These are phyloP conservation scores for Globisporangium parvum DNA, from an alignment of 352 stramenopile genomes.

Conservation along the genomic window DNA sequence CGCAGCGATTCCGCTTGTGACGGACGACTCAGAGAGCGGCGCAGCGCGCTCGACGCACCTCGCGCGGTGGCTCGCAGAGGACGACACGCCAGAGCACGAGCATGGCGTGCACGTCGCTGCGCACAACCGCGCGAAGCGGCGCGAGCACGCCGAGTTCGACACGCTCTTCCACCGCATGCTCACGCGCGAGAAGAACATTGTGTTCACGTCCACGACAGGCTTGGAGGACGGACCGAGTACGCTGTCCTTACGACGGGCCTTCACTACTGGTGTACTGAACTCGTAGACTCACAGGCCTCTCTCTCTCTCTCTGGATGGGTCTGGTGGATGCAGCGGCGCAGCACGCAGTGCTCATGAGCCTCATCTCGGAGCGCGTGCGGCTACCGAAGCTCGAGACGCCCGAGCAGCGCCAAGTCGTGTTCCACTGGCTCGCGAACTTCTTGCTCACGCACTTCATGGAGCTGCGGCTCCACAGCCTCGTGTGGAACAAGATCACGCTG, in stretches of 20 bases:
- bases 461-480: slow-evolving; percentile 63
- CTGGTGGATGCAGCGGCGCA: slow-evolving; percentile 24
- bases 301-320: not conserved
- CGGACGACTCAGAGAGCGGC: slow-evolving; percentile 4
- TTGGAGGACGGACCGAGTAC: slow-evolving; percentile 63
- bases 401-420: slow-evolving; percentile 51
- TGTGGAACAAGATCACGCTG: slow-evolving; percentile 83
- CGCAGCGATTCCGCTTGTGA: slow-evolving; percentile 40
- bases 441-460: slow-evolving; percentile 84
- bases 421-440: slow-evolving; percentile 73
- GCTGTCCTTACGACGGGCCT: slow-evolving; percentile 1
- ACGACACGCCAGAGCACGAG: slow-evolving; percentile 26
- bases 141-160: slow-evolving; percentile 48
- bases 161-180: slow-evolving; percentile 57
- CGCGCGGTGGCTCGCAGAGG: slow-evolving; percentile 46
- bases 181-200: slow-evolving; percentile 68
- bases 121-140: slow-evolving; percentile 38
- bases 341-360: slow-evolving; percentile 52
- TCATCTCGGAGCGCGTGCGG: slow-evolving; percentile 54
- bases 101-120: slow-evolving; percentile 26
- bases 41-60: slow-evolving; percentile 29
- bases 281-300: too few relatives aligned
- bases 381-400: slow-evolving; percentile 48
- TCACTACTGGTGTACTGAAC: too few relatives aligned
- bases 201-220: slow-evolving; percentile 62